phyloP scores from a whole-genome alignment of 768 basidiomycete species.

The Panaeolus papilionaceus region DNA sequence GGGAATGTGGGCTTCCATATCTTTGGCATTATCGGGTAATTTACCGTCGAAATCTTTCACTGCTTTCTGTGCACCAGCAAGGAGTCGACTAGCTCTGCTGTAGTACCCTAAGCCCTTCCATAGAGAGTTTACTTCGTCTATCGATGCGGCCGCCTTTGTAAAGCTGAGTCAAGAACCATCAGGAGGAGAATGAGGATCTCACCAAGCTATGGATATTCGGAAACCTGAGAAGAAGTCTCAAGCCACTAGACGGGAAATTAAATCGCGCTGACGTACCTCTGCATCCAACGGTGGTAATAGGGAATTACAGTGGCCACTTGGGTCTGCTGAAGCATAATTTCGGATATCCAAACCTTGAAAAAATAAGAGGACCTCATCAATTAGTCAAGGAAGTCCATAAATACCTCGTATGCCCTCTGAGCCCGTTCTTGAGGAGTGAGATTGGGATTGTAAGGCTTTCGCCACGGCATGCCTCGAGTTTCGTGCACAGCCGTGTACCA shows the following conservation, averaged over 20 bases:
- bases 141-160: constrained; percentile 64
- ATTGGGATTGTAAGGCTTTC: constrained; percentile 69
- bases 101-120: constrained; percentile 97
- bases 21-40: constrained; percentile 80
- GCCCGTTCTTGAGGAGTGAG: constrained; percentile 64
- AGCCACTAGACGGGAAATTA: constrained; percentile 10
- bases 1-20: constrained; percentile 83
- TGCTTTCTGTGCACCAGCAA: constrained; percentile 84
- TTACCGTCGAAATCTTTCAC: constrained; percentile 68
- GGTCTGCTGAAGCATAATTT: constrained; percentile 97
- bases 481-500: constrained; percentile 81
- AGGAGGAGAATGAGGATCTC: constrained; percentile 28
- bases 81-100: constrained; percentile 81
- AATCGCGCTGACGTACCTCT: constrained; percentile 53
- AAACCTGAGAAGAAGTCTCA: constrained; percentile 55
- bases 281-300: constrained; percentile 91
- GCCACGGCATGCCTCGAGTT: constrained; percentile 90
- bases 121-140: constrained; percentile 85
- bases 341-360: constrained; percentile 82
- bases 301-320: constrained; percentile 94
- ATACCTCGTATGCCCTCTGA: constrained; percentile 92
- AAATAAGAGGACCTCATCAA: constrained; percentile 1
- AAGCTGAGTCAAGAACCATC: background rate
- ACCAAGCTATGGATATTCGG: constrained; percentile 83
- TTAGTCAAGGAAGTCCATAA: constrained; percentile 15